Conservation (phyloP, 345 rosid species). For the Hevea brasiliensis region DNA sequence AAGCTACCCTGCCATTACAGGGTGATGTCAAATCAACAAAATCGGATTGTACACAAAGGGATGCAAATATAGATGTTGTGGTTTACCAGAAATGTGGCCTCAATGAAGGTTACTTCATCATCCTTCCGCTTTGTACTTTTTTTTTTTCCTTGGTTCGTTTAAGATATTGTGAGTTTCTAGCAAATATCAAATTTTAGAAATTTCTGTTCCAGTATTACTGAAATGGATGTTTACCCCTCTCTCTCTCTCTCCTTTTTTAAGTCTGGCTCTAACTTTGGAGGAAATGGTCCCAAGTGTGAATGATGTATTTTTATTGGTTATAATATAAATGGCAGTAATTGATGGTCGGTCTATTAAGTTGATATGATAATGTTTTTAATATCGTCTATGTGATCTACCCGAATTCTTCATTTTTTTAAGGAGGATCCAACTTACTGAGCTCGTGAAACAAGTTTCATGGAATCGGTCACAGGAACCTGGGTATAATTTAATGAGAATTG, state of each 20-base stretch:
- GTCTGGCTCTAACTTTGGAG: no score
- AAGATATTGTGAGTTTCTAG: conserved; percentile 21
- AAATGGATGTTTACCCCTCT: not conserved
- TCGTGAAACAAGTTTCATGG: not conserved
- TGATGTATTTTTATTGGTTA: no score
- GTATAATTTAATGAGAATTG: not conserved
- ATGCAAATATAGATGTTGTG: conserved; percentile 33
- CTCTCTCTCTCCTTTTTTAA: no score
- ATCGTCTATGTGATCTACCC: no score
- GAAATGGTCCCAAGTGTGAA: no score
- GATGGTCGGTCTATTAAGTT: no score
- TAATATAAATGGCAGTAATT: no score
- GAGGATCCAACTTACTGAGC: no score
- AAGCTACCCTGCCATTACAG: conserved; percentile 43
- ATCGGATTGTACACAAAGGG: conserved; percentile 32
- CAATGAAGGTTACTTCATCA: conserved; percentile 30
- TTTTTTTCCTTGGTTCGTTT: not conserved
- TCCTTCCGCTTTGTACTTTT: conserved; percentile 12
- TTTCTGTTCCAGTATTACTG: conserved; percentile 2
- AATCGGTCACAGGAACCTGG: not conserved
- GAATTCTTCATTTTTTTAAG: no score
- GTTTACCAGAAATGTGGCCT: conserved; percentile 19
- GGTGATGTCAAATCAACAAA: conserved; percentile 23
- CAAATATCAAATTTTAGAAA: conserved; percentile 22
- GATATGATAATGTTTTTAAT: no score